Percentiles rank a stretch among this genome's conserved stretches.
phyloP scores from a whole-genome alignment of 2,329 filamentous ascomycete species.

The Dothistroma pini region DNA sequence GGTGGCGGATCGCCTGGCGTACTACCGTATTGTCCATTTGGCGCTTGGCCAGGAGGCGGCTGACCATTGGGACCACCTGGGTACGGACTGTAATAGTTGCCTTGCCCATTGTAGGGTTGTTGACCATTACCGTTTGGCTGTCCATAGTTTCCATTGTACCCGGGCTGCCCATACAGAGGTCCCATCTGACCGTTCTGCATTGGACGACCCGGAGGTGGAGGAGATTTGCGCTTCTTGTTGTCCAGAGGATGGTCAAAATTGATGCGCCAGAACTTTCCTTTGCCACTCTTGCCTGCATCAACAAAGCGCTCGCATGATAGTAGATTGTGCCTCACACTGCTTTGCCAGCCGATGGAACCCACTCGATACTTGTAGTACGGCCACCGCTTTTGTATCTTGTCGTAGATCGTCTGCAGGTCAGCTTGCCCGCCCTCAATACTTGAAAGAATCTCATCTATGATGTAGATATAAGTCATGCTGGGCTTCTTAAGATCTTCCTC shows the following conservation, averaged over 20 bases:
- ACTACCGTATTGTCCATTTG: neutral
- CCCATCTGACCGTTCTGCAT: slow-evolving; percentile 23
- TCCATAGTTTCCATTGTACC: slow-evolving; percentile 15
- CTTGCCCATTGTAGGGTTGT: slow-evolving; percentile 12
- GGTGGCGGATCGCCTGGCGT: neutral
- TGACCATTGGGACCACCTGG: neutral
- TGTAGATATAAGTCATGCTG: slow-evolving; percentile 59
- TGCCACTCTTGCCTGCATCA: slow-evolving; percentile 58
- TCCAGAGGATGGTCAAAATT: slow-evolving; percentile 58
- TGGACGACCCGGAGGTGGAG: slow-evolving; percentile 33
- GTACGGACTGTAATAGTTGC: slow-evolving; percentile 19
- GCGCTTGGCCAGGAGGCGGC: neutral
- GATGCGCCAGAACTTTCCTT: slow-evolving; percentile 62
- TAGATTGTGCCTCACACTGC: slow-evolving; percentile 63
- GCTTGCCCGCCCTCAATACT: slow-evolving; percentile 54
- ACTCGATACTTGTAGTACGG: slow-evolving; percentile 61
- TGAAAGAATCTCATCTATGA: slow-evolving; percentile 61
- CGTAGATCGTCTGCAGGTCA: slow-evolving; percentile 64
- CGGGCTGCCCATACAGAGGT: slow-evolving; percentile 17
- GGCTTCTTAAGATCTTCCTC: slow-evolving; percentile 71
- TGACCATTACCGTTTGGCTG: slow-evolving; percentile 13
- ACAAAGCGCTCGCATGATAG: slow-evolving; percentile 57
- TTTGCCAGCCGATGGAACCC: slow-evolving; percentile 62
- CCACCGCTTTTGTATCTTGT: slow-evolving; percentile 60
- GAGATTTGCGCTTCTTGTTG: slow-evolving; percentile 53